phyloP scores from a whole-genome alignment of 129 eudicot species.

The Artemisia tridentata region DNA sequence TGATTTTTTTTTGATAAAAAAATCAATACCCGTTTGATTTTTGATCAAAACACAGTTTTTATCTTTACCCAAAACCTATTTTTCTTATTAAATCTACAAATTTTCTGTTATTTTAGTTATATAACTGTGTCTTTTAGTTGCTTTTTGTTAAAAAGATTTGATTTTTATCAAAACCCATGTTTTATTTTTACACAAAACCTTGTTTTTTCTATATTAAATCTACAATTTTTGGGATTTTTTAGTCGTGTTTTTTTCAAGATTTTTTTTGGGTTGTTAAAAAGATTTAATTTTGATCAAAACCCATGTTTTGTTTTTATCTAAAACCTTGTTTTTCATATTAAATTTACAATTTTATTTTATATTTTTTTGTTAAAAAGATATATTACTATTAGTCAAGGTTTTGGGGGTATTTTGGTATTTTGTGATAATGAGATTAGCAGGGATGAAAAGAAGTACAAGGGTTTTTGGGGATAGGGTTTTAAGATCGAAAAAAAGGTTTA shows the following conservation, averaged over 20 bases:
- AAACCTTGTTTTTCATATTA: not conserved
- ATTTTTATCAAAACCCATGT: not conserved
- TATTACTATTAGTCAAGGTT: not conserved
- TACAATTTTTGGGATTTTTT: no score
- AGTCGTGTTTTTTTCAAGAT: no score
- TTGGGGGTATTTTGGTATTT: not conserved
- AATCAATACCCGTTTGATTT: not conserved
- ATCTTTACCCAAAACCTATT: not conserved
- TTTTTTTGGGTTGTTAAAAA: not conserved
- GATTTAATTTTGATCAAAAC: not conserved
- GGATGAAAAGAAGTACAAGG: slow-evolving; percentile 62
- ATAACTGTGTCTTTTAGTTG: no score
- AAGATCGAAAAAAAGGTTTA: slow-evolving; percentile 57
- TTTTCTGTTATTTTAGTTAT: not conserved
- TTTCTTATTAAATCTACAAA: not conserved
- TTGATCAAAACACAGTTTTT: slow-evolving; percentile 9
- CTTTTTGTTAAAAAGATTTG: not conserved
- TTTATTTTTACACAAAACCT: no score
- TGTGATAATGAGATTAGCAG: not conserved
- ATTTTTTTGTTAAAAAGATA: not conserved
- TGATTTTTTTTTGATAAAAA: not conserved
- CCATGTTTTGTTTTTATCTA: slow-evolving; percentile 10
- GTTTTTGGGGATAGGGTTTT: slow-evolving; percentile 56
- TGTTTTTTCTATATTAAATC: no score
- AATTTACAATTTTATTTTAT: not conserved